Evolutionary conservation across 2,329 filamentous ascomycete species (phyloP), one percentile per base, ranked within the genome.

Genomic region (Incumbomyces lentus): DNA sequence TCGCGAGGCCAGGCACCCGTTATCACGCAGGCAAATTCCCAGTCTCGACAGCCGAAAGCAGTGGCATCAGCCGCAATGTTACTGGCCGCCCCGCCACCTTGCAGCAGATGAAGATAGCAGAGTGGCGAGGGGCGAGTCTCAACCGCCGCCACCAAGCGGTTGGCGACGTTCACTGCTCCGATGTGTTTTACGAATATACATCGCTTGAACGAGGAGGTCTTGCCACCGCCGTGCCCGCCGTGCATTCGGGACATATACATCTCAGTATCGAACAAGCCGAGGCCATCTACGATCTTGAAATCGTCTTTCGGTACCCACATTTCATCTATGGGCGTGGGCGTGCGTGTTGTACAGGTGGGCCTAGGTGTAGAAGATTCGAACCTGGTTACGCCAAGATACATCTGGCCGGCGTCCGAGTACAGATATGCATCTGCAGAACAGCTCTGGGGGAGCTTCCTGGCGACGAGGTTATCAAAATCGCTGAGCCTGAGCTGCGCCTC

Each of bases 201-300:
- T 54, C 79, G 70, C 63, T 82, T 81, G 65, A 82, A 81, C 0
- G 78, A 70, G 8, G 73, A 81, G 0, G 76, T 81, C 63, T 79
- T 81, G 54, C 72, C 69, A 17, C 70, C 64, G 14, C 66, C 67
- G 43, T 81, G 76, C 0, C 76, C 76, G 18, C 73, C 72, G 42
- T 82, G 75, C 72, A 82, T 76, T 11, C 50, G 55, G 1, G 73
- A 72, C 60, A 82, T 68, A 61, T 81, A 79, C 71, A 81, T 75
- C 43, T 81, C 77, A 0, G 67, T 64, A 0, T 79, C 71, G 49
- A 82, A 82, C 49, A 80, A 48, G 33, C 62, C 70, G 8, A 77
- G 52, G 33, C 65, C 52, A 49, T 82, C 67, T 7, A 77, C 66
- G 0, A 43, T 36, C 48, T 68, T 61, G 19, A 31, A 53, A 40